Evolutionary conservation across 129 eudicot species (phyloP).

Genomic region (Chrysanthemum lavandulifolium): DNA sequence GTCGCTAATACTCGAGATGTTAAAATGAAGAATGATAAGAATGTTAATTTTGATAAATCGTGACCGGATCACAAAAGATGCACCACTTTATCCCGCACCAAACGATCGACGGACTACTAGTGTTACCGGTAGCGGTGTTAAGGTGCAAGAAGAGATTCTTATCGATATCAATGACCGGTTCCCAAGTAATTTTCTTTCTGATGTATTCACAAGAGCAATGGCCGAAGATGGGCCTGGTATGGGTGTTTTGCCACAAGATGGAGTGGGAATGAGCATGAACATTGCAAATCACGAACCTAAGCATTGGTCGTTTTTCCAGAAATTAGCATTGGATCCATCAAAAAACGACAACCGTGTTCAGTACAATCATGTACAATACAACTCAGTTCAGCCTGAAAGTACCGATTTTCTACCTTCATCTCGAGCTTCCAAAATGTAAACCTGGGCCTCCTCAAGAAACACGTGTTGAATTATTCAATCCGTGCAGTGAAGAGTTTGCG

Average conservation of each 20-base stretch:
- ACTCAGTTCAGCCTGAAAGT: constrained; percentile 32
- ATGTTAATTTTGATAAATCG: constrained; percentile 34
- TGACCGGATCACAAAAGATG: constrained; percentile 25
- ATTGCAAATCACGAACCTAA: constrained; percentile 85
- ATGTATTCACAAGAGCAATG: constrained; percentile 74
- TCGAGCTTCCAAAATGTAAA: constrained; percentile 51
- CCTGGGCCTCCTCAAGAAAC: constrained; percentile 38
- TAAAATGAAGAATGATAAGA: constrained; percentile 23
- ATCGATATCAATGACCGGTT: constrained; percentile 93
- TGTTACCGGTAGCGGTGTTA: constrained; percentile 24
- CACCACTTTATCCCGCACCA: constrained; percentile 35
- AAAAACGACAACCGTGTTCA: constrained; percentile 48
- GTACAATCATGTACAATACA: constrained; percentile 35
- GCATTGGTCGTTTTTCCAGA: constrained; percentile 93
- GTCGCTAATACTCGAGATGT: constrained; percentile 21
- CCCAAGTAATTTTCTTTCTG: constrained; percentile 90
- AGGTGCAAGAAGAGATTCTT: constrained; percentile 49
- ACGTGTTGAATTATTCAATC: constrained; percentile 78
- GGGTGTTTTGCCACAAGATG: constrained; percentile 65
- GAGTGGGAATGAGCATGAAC: constrained; percentile 77
- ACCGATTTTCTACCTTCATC: constrained; percentile 45
- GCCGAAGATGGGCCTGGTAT: constrained; percentile 62
- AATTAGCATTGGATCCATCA: constrained; percentile 81
- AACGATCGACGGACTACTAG: constrained; percentile 31
- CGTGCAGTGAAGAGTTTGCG: constrained; percentile 95